These are phyloP conservation scores for Pseudocercospora cruenta DNA, from an alignment of 2,329 filamentous ascomycete species.

Conservation along the genomic window DNA sequence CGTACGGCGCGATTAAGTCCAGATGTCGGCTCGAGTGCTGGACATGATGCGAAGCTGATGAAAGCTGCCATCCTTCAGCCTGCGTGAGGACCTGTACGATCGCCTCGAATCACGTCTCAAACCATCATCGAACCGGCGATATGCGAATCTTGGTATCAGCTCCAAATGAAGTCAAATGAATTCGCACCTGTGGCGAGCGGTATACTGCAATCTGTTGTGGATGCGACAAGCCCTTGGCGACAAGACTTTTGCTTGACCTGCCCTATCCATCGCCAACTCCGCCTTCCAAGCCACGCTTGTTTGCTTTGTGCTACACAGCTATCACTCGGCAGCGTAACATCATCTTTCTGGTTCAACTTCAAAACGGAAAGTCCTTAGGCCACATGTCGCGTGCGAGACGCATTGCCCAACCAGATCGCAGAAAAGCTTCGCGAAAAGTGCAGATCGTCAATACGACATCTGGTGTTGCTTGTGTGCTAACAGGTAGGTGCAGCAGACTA, in stretches of 20 bases:
- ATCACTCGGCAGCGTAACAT: constrained; percentile 21
- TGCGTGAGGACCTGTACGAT: too few relatives aligned
- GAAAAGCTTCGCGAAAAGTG: neutral
- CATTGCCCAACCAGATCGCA: constrained; percentile 3
- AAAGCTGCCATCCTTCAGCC: too few relatives aligned
- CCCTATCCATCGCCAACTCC: neutral
- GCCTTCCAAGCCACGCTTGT: constrained; percentile 16
- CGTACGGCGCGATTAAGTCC: too few relatives aligned
- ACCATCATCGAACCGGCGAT: constrained; percentile 3
- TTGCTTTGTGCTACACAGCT: constrained; percentile 15
- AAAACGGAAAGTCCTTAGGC: neutral
- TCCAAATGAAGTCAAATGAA: constrained; percentile 10
- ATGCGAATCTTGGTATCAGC: constrained; percentile 19
- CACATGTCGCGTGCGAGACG: neutral
- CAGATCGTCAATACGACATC: neutral
- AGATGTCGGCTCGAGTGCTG: too few relatives aligned
- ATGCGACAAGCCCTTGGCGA: constrained; percentile 6
- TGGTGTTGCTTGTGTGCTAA: neutral
- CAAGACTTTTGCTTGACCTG: neutral
- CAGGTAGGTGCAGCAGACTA: constrained; percentile 4
- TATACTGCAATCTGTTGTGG: neutral
- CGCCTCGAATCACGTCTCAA: too few relatives aligned
- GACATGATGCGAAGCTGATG: too few relatives aligned
- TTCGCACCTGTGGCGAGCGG: neutral
- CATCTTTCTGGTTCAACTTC: constrained; percentile 1